Base-by-base conservation (phyloP, 2,329 filamentous ascomycete genomes). In the Clarireedia monteithiana region DNA sequence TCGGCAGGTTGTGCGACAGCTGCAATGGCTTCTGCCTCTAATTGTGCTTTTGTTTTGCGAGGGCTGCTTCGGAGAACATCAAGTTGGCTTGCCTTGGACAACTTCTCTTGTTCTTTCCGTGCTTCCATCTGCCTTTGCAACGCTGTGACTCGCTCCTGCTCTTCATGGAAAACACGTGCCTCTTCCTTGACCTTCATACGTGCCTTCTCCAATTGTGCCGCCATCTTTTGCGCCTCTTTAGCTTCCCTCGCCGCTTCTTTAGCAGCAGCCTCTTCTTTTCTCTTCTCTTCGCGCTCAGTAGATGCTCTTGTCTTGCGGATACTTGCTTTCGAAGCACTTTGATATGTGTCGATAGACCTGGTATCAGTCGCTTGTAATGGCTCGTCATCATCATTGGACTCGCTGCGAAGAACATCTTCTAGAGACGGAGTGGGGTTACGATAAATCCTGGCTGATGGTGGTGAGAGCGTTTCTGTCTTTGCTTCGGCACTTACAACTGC, bases 111-210 rank as follows among this genome's bases (percentile, higher is more conserved):
- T 42, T 80, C 77, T 64, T 79, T 82, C 57, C 81, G 78, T 5
- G 76, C 73, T 2, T 74, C 72, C 40, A 79, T 64, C 59, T 80
- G 72, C 60, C 76, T 76, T 68, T 83, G 80, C 76, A 80, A 75
- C 1, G 72, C 71, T 36, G 74, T 74, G 45, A 77, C 71, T 60
- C 71, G 77, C 60, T 83, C 80, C 60, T 82, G 78, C 60, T 84
- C 80, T 61, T 81, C 73, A 66, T 74, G 81, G 59, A 80, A 82
- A 3, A 79, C 72, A 15, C 76, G 75, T 6, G 82, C 86, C 67
- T 87, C 88, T 62, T 86, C 81, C 5, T 85, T 77, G 66, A 89
- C 85, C 69, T 86, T 85, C 63, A 84, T 81, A 7, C 86, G 81
- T 45, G 79, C 82, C 64, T 84, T 87, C 61, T 87, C 83, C 3